phyloP scores from a whole-genome alignment of 208 protist species.

The Trypanosomatidae sp. region DNA sequence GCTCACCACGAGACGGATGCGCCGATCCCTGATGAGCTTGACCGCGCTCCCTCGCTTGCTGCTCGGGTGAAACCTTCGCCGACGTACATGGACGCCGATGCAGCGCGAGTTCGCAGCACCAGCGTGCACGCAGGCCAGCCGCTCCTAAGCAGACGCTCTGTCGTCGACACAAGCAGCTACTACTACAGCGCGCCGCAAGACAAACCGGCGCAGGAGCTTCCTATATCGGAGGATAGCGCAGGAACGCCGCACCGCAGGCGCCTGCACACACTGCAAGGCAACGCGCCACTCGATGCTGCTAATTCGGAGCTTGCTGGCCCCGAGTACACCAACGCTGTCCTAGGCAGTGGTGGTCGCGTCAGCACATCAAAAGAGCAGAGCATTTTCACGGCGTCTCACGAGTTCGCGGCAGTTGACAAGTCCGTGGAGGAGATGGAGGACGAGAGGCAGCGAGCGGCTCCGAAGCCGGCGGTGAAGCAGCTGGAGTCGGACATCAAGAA shows the following conservation, averaged over 20 bases:
- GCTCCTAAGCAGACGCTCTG: constrained; percentile 34
- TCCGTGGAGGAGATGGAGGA: constrained; percentile 15
- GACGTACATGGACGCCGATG: constrained; percentile 56
- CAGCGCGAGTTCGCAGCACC: constrained; percentile 54
- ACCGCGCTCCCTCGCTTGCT: constrained; percentile 38
- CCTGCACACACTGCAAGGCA: constrained; percentile 13
- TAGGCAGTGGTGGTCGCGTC: neutral
- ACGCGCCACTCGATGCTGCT: neutral
- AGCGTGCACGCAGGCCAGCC: constrained; percentile 71
- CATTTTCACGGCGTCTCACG: constrained; percentile 32
- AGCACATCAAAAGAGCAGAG: constrained; percentile 15
- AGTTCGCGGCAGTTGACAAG: constrained; percentile 29
- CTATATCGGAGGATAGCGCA: neutral
- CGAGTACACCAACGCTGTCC: too few relatives aligned
- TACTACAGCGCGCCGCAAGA: constrained; percentile 22
- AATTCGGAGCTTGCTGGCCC: neutral
- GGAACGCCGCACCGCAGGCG: constrained; percentile 12
- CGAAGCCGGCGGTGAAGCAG: constrained; percentile 33
- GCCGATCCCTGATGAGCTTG: constrained; percentile 29
- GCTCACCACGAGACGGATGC: constrained; percentile 10
- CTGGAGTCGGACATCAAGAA: constrained; percentile 77
- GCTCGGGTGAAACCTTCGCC: constrained; percentile 12
- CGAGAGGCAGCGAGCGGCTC: constrained; percentile 15
- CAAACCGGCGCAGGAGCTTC: neutral
- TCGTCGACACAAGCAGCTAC: constrained; percentile 40